Evolutionary conservation across 441 rosid genomes (phyloP), one percentile per base, ranked within the genome.

Genomic region (Corymbia calophylla): DNA sequence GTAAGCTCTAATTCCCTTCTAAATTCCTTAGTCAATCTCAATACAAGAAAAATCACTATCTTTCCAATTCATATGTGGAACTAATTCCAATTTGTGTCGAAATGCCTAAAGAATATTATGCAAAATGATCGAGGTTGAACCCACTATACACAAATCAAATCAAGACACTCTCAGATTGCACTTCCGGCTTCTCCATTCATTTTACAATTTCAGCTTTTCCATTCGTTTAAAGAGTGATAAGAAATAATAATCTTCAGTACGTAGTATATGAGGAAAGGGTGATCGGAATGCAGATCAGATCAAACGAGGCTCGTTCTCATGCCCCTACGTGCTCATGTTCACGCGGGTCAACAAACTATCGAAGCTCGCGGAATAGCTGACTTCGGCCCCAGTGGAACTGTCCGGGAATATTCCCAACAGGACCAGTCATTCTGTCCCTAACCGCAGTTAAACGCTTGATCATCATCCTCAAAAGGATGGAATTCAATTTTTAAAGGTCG

Each of bases 31-130:
- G 35, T 64, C 39, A 29, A 64, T 31, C 21, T n/a, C 11, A 0
- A n/a, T n/a, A 64, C 1, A 11, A 19, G 31, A 35, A 0, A 2
- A n/a, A n/a, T 1, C 27, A 27, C 29, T 56, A 1, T 56, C 62
- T 56, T 56, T 1, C 39, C 35, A 0, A 64, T 64, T 64, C 31
- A 9, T 31, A n/a, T 15, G 1, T 64, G 73, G 39, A 64, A 64
- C 39, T 15, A 16, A 64, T 66, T 60, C 7, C 15, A 60, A 58
- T 58, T 58, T 25, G 25, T 58, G n/a, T 25, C 7, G 5, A 56
- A 56, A 56, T 56, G 62, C 27, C 12, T 5, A 27, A 56, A 56
- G 1, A 56, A 56, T 21, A 9, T 56, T 23, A 56, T 56, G 62
- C 62, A 56, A 58, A 58, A 25, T 58, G 14, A 10, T 56, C 9